Percentiles rank a stretch among this genome's conserved stretches.
Conservation (phyloP, 2,329 filamentous ascomycete genomes). For the Thelonectria rubi region DNA sequence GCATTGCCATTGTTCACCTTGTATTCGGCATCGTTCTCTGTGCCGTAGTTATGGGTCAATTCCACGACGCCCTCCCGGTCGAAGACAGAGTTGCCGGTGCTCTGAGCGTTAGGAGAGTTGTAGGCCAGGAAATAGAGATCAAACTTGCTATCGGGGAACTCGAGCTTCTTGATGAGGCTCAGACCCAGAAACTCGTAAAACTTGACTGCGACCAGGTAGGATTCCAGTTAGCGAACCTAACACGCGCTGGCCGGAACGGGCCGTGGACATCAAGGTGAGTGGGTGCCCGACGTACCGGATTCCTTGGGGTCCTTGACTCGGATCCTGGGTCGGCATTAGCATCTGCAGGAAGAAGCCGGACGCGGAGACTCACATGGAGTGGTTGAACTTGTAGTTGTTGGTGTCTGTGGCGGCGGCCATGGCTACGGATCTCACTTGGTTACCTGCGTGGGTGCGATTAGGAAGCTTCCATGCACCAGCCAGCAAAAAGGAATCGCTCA, state of each 20-base stretch:
- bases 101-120: conserved; percentile 78
- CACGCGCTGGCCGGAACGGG: background rate
- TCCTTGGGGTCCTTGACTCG: conserved; percentile 93
- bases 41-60: conserved; percentile 86
- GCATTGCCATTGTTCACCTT: conserved; percentile 87
- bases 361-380: conserved; percentile 75
- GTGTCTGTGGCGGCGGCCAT: conserved; percentile 78
- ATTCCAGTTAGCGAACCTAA: background rate
- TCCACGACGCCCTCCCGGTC: conserved; percentile 93
- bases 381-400: conserved; percentile 84
- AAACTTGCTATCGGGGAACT: conserved; percentile 89
- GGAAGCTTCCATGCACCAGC: background rate
- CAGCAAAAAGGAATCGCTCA: background rate
- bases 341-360: conserved; percentile 21
- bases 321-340: conserved; percentile 65
- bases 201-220: conserved; percentile 64
- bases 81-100: conserved; percentile 74
- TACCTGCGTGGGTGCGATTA: conserved; percentile 2
- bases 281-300: conserved; percentile 62
- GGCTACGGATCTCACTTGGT: conserved; percentile 50
- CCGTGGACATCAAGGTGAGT: conserved; percentile 35
- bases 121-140: conserved; percentile 96
- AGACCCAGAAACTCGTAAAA: conserved; percentile 96
- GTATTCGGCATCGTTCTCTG: conserved; percentile 83
- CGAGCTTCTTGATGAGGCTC: conserved; percentile 80